Conservation (phyloP, 345 rosid genomes). For the Eucalyptus tenuipes region DNA sequence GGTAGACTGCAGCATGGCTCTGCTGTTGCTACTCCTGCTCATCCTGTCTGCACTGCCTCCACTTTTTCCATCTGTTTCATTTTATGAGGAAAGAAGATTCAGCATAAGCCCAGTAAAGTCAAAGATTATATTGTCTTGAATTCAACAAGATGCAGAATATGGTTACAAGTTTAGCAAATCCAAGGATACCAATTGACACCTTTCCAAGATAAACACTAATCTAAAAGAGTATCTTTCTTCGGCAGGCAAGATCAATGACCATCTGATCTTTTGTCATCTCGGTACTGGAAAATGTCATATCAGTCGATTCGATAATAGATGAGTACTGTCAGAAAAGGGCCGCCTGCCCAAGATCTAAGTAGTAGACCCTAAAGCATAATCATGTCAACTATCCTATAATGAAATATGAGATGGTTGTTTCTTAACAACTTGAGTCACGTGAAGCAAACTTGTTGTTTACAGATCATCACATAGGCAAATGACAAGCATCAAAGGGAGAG, state of each 20-base stretch:
- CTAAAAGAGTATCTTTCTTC: constrained; percentile 15
- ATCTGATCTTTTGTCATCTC: constrained; percentile 38
- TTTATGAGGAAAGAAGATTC: constrained; percentile 18
- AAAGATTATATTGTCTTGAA: not conserved
- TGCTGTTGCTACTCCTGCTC: constrained; percentile 1
- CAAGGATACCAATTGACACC: constrained; percentile 46
- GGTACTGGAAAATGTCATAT: constrained; percentile 19
- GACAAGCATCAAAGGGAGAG: not conserved
- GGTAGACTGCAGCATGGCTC: constrained; percentile 2
- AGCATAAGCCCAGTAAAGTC: not conserved
- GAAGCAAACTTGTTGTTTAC: not conserved
- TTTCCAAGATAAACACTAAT: constrained; percentile 52
- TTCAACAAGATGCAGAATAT: not conserved
- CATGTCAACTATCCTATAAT: not conserved
- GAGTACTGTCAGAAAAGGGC: not conserved
- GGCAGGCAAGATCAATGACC: constrained; percentile 35
- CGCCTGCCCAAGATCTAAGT: not conserved
- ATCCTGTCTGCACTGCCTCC: constrained; percentile 26
- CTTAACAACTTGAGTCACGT: not conserved
- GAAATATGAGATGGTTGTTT: not conserved
- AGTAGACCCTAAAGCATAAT: not conserved
- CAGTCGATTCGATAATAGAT: not conserved
- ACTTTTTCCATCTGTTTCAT: constrained; percentile 64
- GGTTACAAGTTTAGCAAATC: constrained; percentile 24
- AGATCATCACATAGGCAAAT: too few relatives aligned